Percentiles rank a stretch among this genome's conserved stretches.
phyloP scores from a whole-genome alignment of 1,284 basidiomycete species.

The Rhodotorula sp. region DNA sequence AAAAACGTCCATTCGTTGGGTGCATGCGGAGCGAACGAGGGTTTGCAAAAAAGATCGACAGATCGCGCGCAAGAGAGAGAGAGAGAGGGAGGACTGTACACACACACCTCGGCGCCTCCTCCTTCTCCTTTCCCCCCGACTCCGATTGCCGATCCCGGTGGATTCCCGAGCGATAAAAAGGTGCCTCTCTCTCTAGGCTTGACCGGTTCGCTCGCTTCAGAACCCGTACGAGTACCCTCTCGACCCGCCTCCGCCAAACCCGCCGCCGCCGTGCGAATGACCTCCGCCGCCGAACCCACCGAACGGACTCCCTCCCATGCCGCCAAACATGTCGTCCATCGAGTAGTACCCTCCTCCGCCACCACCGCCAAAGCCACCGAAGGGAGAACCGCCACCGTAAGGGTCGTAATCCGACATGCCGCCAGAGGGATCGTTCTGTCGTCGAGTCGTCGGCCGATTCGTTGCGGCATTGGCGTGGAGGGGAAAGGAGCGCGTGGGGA shows the following conservation, averaged over 20 bases:
- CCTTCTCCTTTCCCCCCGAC: no score
- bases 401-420: conserved; percentile 19
- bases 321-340: no score
- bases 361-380: conserved; percentile 25
- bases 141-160: neutral
- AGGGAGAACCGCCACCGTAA: conserved; percentile 9
- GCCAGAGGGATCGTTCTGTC: conserved; percentile 23
- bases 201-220: neutral
- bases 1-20: no score
- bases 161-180: neutral
- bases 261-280: neutral
- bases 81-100: no score
- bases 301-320: neutral
- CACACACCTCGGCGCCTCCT: no score
- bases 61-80: no score
- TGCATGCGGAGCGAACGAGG: no score
- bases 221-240: conserved; percentile 1
- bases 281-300: neutral
- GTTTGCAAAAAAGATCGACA: no score
- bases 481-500: no score
- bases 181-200: neutral
- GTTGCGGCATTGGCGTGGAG: no score
- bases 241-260: no score
- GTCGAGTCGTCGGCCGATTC: no score
- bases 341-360: conserved; percentile 4